Evolutionary conservation across 2,329 filamentous ascomycete genomes (phyloP).

Genomic region (Diaporthe citrichinensis): DNA sequence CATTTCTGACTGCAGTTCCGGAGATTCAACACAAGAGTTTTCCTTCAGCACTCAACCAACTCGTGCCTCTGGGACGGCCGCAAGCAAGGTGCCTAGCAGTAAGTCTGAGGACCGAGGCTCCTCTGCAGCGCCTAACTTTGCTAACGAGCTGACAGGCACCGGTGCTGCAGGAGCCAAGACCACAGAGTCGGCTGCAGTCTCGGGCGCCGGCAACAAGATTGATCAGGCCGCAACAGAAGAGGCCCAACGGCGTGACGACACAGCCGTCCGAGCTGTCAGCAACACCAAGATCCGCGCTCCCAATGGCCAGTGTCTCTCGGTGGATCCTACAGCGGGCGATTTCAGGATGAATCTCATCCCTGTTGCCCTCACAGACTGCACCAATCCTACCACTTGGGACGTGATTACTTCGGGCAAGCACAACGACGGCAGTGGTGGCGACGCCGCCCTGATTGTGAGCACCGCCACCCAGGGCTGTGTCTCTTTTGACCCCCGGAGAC

Average conservation of each 20-base stretch:
- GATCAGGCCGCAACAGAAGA: conserved; percentile 65
- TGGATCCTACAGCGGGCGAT: conserved; percentile 66
- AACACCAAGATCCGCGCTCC: conserved; percentile 61
- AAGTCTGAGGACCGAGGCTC: neutral
- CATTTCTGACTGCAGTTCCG: conserved; percentile 58
- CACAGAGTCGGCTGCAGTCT: conserved; percentile 59
- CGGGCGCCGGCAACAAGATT: conserved; percentile 63
- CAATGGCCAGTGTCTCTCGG: conserved; percentile 65
- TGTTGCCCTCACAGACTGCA: conserved; percentile 60
- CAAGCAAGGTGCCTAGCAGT: neutral
- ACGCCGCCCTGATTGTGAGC: conserved; percentile 62
- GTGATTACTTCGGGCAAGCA: conserved; percentile 64
- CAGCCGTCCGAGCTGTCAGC: conserved; percentile 61
- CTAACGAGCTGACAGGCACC: conserved; percentile 47
- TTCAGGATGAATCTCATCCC: conserved; percentile 69
- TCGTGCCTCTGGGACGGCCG: neutral
- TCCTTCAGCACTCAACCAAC: conserved; percentile 45
- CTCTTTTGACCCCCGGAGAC: conserved; percentile 62
- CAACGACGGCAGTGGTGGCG: conserved; percentile 57
- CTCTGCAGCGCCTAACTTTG: neutral
- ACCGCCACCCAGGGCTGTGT: conserved; percentile 66
- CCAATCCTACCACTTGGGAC: conserved; percentile 59
- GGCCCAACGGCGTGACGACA: conserved; percentile 61
- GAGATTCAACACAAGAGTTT: conserved; percentile 60
- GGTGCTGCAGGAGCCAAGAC: neutral